Percentiles rank a stretch among this genome's conserved stretches.
These are phyloP conservation scores for Calonectria fujianensis DNA, from an alignment of 2,329 filamentous ascomycete genomes.

Conservation along the genomic window DNA sequence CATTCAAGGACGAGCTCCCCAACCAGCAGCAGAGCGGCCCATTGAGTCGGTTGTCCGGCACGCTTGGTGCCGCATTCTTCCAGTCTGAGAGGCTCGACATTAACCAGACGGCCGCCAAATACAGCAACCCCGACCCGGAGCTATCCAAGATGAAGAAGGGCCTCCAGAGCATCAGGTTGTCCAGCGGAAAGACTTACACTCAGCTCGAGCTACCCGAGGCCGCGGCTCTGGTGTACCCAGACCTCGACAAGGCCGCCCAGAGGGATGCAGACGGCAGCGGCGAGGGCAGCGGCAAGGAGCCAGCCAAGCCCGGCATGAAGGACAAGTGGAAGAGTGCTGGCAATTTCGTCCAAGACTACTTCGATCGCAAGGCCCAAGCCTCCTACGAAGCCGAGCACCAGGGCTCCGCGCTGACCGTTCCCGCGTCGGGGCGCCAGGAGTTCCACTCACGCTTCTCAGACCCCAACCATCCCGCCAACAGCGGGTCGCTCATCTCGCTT, in stretches of 20 bases:
- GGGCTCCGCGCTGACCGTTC: conserved; percentile 4
- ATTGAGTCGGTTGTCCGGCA: conserved; percentile 6
- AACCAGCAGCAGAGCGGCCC: conserved; percentile 27
- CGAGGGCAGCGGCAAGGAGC: conserved; percentile 16
- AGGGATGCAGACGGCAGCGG: neutral
- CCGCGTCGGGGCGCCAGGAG: conserved; percentile 3
- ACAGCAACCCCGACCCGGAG: conserved; percentile 14
- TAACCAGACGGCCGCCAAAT: conserved; percentile 31
- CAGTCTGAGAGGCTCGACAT: conserved; percentile 31
- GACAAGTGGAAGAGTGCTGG: conserved; percentile 28
- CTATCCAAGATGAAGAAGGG: conserved; percentile 6
- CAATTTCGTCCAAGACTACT: conserved; percentile 34
- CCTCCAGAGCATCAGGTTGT: conserved; percentile 11
- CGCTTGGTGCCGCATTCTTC: conserved; percentile 17
- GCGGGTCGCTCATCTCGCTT: conserved; percentile 31
- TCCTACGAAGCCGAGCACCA: conserved; percentile 15
- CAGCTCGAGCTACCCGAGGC: conserved; percentile 33
- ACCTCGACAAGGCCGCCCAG: conserved; percentile 18
- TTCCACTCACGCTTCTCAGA: conserved; percentile 32
- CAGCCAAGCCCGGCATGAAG: conserved; percentile 20
- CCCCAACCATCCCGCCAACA: conserved; percentile 31
- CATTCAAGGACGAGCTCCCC: conserved; percentile 30
- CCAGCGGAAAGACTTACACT: conserved; percentile 30
- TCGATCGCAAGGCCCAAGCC: conserved; percentile 33
- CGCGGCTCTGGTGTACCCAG: conserved; percentile 25